Percentiles rank a stretch among this genome's conserved stretches.
phyloP scores from a whole-genome alignment of 1,139 yeast genomes.

The Candida sp. region DNA sequence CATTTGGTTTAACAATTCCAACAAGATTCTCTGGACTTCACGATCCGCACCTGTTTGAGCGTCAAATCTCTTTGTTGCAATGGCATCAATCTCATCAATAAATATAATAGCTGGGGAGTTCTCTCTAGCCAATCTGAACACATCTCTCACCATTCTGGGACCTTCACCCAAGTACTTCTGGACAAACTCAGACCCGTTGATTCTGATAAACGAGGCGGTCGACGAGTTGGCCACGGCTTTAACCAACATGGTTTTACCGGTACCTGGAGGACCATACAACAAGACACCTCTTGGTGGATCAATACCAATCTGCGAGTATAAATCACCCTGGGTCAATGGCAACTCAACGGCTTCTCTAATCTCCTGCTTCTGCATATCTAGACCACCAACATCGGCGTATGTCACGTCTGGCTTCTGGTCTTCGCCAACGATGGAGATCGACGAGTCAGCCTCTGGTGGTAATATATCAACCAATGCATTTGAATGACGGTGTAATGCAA shows the following conservation, averaged over 20 bases:
- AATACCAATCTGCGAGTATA: slow-evolving; percentile 97
- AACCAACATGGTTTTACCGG: slow-evolving; percentile 99
- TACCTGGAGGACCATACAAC: slow-evolving; percentile 98
- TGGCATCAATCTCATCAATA: slow-evolving; percentile 98
- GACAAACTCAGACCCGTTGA: slow-evolving; percentile 97
- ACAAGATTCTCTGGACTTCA: slow-evolving; percentile 97
- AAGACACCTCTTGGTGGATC: slow-evolving; percentile 99
- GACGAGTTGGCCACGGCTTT: slow-evolving; percentile 98
- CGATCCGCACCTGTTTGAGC: slow-evolving; percentile 99
- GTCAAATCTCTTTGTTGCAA: slow-evolving; percentile 98
- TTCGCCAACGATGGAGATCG: slow-evolving; percentile 93
- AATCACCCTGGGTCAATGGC: slow-evolving; percentile 95
- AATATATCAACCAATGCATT: slow-evolving; percentile 96
- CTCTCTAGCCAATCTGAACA: slow-evolving; percentile 95
- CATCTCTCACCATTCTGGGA: slow-evolving; percentile 99
- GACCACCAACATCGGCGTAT: slow-evolving; percentile 96
- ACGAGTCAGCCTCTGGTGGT: slow-evolving; percentile 99
- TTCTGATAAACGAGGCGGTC: slow-evolving; percentile 95
- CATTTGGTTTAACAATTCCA: slow-evolving; percentile 97
- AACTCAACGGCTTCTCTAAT: slow-evolving; percentile 98
- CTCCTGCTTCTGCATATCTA: slow-evolving; percentile 99
- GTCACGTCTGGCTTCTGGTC: slow-evolving; percentile 93
- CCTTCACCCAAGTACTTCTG: slow-evolving; percentile 99
- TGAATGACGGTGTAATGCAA: slow-evolving; percentile 97
- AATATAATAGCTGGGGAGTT: slow-evolving; percentile 96